phyloP scores from a whole-genome alignment of 1,284 basidiomycete genomes.

The Mrakiaceae sp. region DNA sequence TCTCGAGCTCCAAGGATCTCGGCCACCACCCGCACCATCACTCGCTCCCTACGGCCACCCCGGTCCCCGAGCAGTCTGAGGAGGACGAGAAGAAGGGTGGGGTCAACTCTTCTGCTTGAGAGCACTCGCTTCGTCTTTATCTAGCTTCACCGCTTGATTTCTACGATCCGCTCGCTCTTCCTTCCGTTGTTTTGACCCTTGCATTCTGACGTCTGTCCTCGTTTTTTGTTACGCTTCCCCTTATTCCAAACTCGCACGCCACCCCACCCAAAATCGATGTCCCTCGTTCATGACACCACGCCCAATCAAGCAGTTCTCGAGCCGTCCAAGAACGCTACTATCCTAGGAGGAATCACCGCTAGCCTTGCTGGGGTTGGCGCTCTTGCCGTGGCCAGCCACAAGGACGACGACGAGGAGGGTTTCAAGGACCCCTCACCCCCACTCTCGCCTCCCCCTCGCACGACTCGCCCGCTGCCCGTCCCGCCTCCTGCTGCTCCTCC shows the following conservation, averaged over 20 bases:
- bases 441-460: background rate
- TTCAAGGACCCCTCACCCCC: background rate
- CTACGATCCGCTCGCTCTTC: too few relatives aligned
- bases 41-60: background rate
- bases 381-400: too few relatives aligned
- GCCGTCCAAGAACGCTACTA: background rate
- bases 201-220: background rate
- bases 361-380: background rate
- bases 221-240: background rate
- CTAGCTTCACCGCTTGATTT: too few relatives aligned
- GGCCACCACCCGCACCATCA: conserved; percentile 14
- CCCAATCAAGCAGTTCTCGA: background rate
- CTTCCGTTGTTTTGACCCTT: background rate
- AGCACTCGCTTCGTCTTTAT: background rate
- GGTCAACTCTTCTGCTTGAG: background rate
- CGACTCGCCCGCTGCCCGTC: conserved; percentile 13
- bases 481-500: conserved; percentile 20
- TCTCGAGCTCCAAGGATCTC: background rate
- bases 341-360: background rate
- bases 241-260: too few relatives aligned
- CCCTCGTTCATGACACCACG: background rate
- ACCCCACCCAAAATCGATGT: too few relatives aligned
- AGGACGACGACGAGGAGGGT: background rate
- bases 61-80: conserved; percentile 18
- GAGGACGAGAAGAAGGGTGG: conserved; percentile 21